phyloP scores from a whole-genome alignment of 108 stramenopile genomes.

The Discostella pseudostelligera region DNA sequence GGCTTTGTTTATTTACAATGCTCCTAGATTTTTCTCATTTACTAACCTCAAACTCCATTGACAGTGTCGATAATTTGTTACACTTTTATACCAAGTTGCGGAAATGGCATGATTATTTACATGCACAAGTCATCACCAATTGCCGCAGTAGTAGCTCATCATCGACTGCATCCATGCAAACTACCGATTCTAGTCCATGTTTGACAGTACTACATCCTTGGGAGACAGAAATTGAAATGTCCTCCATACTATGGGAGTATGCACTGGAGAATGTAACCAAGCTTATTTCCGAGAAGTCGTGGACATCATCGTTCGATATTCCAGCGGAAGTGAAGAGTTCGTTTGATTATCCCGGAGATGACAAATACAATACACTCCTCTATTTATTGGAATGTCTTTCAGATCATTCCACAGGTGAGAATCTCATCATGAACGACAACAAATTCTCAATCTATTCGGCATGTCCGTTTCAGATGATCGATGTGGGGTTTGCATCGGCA shows the following conservation, averaged over 20 bases:
- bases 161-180: too few species aligned
- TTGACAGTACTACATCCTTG: constrained; percentile 46
- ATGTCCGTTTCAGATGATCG: constrained; percentile 55
- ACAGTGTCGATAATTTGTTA: constrained; percentile 17
- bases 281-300: constrained; percentile 15
- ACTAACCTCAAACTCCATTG: too few species aligned
- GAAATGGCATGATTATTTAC: constrained; percentile 36
- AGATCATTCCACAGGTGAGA: constrained; percentile 7
- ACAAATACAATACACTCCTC: constrained; percentile 38
- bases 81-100: constrained; percentile 26
- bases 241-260: constrained; percentile 33
- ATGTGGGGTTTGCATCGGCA: constrained; percentile 55
- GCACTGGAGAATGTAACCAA: constrained; percentile 34
- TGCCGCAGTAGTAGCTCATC: constrained; percentile 1
- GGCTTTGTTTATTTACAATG: not conserved
- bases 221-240: constrained; percentile 51
- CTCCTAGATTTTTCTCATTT: not conserved
- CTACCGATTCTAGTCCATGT: constrained; percentile 13
- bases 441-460: not conserved
- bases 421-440: constrained; percentile 1
- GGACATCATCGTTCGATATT: constrained; percentile 32
- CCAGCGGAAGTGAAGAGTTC: constrained; percentile 36
- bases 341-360: constrained; percentile 50
- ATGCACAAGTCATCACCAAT: constrained; percentile 19
- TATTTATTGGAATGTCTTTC: constrained; percentile 48